Base-by-base conservation (phyloP, 257 asterid species). In the Lithospermum erythrorhizon region DNA sequence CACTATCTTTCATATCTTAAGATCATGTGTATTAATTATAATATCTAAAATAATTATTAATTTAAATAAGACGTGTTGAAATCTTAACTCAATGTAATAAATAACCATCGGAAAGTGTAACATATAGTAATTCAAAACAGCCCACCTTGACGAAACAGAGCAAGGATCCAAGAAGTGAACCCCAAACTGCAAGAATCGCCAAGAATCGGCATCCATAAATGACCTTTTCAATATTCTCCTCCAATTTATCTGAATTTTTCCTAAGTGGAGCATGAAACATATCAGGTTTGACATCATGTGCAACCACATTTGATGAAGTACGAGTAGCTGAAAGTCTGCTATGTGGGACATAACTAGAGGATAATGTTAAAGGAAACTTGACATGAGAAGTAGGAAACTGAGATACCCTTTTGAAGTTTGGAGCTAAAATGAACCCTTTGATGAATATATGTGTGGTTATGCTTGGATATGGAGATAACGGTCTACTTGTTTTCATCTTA, bases 131-230 rank as follows among this genome's bases (percentile, higher is more conserved):
- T 5, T 27, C 32, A 27, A 5, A 27, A 27, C 32, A 27, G 56
- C 58, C 29, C 63, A 85, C 96, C 95, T 87, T 85, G 64, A 87
- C 3, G 65, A 87, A 90, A 67, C 97, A 90, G 22, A 90, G 91
- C 61, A 90, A 79, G 61, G 97, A 90, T 9, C 96, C 96, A 57
- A 85, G 22, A 52, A 90, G 70, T 19, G 94, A 90, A 22, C 97
- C 97, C 87, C 82, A 80, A 19, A 87, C 97, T n/a, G 96, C 96
- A 73, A 90, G 83, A 75, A 87, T 87, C 19, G 95, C 85, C 55
- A 90, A 83, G 78, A 90, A 87, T 17, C 95, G 79, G 68, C 97
- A 87, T 16, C 91, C 78, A 45, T 85, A 90, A 54, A 90, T 80
- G 61, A 80, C 94, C 90, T 88, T 88, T 79, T 88, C 94, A 49